Percentiles rank a stretch among this genome's conserved stretches.
Conservation (phyloP, 177 flowering plant genomes). For the Vitis hybrid region DNA sequence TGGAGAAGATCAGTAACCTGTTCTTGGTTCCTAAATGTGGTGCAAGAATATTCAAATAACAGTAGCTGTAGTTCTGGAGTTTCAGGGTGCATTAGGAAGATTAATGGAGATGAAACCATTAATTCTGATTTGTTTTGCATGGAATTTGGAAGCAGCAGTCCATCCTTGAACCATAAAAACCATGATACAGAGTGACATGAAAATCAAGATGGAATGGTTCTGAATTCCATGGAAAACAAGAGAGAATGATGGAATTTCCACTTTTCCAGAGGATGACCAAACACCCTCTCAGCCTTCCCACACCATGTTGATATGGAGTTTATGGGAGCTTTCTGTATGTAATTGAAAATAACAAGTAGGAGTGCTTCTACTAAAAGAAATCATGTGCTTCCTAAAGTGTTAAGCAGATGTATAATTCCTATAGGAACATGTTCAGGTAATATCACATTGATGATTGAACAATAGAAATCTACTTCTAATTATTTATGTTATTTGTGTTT, state of each 20-base stretch:
- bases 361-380: too few species aligned
- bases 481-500: too few species aligned
- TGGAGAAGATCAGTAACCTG: slow-evolving; percentile 25
- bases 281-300: slow-evolving; percentile 1
- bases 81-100: slow-evolving; percentile 5
- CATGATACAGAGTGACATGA: background rate
- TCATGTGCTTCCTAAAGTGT: too few species aligned
- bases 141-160: slow-evolving; percentile 11
- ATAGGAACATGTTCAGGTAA: too few species aligned
- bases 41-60: background rate
- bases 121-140: slow-evolving; percentile 4
- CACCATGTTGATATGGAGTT: background rate
- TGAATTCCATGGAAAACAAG: slow-evolving; percentile 20
- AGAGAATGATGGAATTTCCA: slow-evolving; percentile 2
- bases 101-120: slow-evolving; percentile 4
- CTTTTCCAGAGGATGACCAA: slow-evolving; percentile 1
- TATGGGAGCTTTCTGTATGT: background rate
- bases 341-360: background rate
- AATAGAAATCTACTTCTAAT: too few species aligned
- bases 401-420: too few species aligned
- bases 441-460: too few species aligned
- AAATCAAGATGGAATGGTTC: background rate
- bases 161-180: background rate
- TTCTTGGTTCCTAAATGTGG: slow-evolving; percentile 22
- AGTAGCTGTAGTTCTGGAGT: background rate